Conservation (phyloP, 495 filamentous ascomycete species). For the Penicillium odoratum region DNA sequence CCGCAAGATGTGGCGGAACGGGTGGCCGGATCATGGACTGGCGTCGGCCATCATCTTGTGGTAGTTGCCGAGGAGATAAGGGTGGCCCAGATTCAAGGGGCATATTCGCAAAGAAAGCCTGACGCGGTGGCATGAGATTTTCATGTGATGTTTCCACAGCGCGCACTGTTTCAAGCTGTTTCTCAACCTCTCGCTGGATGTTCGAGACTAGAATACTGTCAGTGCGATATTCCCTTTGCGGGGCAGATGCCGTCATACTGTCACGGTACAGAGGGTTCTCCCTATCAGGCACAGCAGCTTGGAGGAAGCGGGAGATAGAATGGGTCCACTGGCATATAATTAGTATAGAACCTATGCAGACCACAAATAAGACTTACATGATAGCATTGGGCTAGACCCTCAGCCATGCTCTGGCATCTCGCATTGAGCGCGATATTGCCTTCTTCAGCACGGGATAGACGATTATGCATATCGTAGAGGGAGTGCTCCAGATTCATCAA, state of each 20-base stretch:
- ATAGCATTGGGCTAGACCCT: slow-evolving; percentile 75
- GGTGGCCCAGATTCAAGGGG: slow-evolving; percentile 70
- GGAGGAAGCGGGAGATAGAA: slow-evolving; percentile 72
- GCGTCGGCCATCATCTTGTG: slow-evolving; percentile 81
- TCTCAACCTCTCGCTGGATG: slow-evolving; percentile 82
- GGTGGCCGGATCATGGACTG: slow-evolving; percentile 67
- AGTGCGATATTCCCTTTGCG: slow-evolving; percentile 3
- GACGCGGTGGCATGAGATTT: slow-evolving; percentile 68
- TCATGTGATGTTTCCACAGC: slow-evolving; percentile 78
- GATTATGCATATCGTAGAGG: slow-evolving; percentile 73
- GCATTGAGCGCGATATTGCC: slow-evolving; percentile 72
- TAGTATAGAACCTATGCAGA: slow-evolving; percentile 9
- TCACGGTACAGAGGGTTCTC: slow-evolving; percentile 59
- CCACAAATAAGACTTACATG: slow-evolving; percentile 51
- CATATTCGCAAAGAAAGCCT: slow-evolving; percentile 73
- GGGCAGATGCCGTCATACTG: slow-evolving; percentile 34
- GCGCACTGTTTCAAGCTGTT: slow-evolving; percentile 73
- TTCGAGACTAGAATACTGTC: slow-evolving; percentile 58
- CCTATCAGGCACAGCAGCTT: slow-evolving; percentile 67
- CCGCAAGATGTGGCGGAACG: slow-evolving; percentile 73
- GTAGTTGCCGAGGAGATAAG: slow-evolving; percentile 86
- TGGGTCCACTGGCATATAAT: slow-evolving; percentile 58
- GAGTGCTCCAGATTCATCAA: slow-evolving; percentile 77
- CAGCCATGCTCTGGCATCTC: slow-evolving; percentile 79
- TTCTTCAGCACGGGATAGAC: slow-evolving; percentile 82